A percentile compares a stretch with the other conserved stretches of the same genome.
Evolutionary conservation across 441 rosid species (phyloP).

Genomic region (Erodium moschatum): DNA sequence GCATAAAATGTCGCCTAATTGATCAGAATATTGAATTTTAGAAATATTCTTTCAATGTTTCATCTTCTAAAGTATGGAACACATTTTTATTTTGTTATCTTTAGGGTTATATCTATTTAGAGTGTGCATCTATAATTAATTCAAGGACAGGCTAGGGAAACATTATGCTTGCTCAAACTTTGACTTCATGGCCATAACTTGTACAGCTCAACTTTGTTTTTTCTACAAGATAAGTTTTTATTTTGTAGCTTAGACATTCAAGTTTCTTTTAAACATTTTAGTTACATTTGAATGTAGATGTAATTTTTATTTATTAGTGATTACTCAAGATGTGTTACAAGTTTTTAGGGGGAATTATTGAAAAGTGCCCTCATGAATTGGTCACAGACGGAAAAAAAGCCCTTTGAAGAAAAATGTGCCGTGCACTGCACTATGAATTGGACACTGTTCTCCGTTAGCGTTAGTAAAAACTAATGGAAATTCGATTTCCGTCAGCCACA

Average conservation of each 20-base stretch:
- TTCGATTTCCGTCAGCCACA: no score
- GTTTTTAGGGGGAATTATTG: no score
- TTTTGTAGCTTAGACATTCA: not conserved
- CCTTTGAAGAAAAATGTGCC: no score
- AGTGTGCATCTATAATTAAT: not conserved
- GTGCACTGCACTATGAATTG: no score
- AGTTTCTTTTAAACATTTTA: no score
- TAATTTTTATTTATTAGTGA: not conserved
- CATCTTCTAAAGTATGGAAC: not conserved
- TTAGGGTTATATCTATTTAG: not conserved
- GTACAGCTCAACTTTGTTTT: not conserved
- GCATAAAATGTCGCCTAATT: not conserved
- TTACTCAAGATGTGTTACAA: not conserved
- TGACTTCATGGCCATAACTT: not conserved
- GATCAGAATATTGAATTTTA: not conserved
- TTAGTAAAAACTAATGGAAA: no score
- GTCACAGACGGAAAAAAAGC: no score
- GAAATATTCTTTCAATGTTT: not conserved
- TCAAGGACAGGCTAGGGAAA: not conserved
- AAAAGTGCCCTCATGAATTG: no score
- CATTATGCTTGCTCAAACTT: not conserved
- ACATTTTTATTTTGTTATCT: not conserved
- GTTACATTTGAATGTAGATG: not conserved
- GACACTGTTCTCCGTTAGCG: no score
- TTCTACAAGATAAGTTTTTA: not conserved